Evolutionary conservation across 768 basidiomycete genomes (phyloP).

Genomic region (Gautieria morchelliformis): DNA sequence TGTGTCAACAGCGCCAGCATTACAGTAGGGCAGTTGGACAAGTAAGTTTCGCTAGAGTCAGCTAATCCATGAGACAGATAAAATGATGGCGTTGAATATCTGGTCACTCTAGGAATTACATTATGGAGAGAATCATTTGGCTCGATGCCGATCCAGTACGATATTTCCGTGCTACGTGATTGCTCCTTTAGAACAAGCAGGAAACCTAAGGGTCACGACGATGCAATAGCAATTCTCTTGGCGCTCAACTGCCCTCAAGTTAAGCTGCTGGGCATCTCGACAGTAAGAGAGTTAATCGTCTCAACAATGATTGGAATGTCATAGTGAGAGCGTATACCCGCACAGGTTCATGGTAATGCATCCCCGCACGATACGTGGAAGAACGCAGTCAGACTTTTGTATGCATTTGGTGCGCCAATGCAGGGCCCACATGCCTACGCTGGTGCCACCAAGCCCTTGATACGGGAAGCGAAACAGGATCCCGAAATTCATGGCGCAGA

Average conservation of each 20-base stretch:
- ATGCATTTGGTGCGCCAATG: conserved; percentile 59
- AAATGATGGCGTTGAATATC: not conserved
- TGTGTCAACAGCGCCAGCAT: no score
- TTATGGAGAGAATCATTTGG: conserved; percentile 35
- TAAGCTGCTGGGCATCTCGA: conserved; percentile 72
- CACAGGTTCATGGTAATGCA: conserved; percentile 76
- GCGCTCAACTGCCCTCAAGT: conserved; percentile 60
- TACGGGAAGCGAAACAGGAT: conserved; percentile 52
- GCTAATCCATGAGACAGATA: no score
- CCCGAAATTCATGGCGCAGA: conserved; percentile 76
- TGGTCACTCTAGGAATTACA: not conserved
- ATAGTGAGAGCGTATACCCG: not conserved
- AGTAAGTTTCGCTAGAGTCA: no score
- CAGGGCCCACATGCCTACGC: conserved; percentile 50
- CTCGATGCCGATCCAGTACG: conserved; percentile 59
- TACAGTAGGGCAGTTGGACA: no score
- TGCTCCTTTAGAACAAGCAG: not conserved
- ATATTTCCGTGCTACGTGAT: not conserved
- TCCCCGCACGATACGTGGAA: conserved; percentile 45
- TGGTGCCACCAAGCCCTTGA: conserved; percentile 62
- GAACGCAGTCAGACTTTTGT: conserved; percentile 71
- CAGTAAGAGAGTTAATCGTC: conserved; percentile 33
- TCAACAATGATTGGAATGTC: not conserved
- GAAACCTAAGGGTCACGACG: conserved; percentile 67
- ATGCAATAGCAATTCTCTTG: conserved; percentile 75